Evolutionary conservation across 1,284 basidiomycete genomes (phyloP).

Genomic region (Puccinia coronata): DNA sequence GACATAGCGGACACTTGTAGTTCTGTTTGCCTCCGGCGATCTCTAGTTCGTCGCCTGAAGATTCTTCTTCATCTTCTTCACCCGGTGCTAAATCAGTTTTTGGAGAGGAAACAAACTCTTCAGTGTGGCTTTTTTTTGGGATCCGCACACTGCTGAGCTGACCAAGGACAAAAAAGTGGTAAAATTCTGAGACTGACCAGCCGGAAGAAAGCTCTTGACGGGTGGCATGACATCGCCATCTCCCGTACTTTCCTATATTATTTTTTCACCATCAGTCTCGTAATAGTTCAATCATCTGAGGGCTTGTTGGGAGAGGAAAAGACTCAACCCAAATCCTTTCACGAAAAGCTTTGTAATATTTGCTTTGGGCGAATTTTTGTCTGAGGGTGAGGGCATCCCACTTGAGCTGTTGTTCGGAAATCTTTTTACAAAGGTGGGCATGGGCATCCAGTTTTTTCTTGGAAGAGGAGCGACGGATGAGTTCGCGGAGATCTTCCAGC

Average conservation of each 20-base stretch:
- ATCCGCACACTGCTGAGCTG: neutral
- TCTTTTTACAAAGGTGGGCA: conserved; percentile 24
- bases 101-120: neutral
- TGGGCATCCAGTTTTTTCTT: neutral
- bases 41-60: conserved; percentile 39
- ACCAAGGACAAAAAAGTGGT: neutral
- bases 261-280: neutral
- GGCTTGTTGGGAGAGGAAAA: neutral
- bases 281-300: neutral
- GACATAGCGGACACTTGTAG: conserved; percentile 48
- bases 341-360: conserved; percentile 33
- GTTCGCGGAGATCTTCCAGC: conserved; percentile 29
- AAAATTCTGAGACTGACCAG: conserved; percentile 14
- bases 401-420: conserved; percentile 4
- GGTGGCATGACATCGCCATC: conserved; percentile 26
- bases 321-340: conserved; percentile 44
- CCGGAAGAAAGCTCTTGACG: conserved; percentile 39
- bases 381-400: conserved; percentile 45
- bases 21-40: conserved; percentile 38
- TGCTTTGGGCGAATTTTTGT: conserved; percentile 37
- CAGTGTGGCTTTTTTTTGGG: neutral
- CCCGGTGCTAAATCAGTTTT: neutral
- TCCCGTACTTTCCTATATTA: conserved; percentile 21
- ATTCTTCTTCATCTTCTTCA: conserved; percentile 37
- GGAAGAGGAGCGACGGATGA: neutral